A percentile compares a stretch with the other conserved stretches of the same genome.
Evolutionary conservation across 2,329 filamentous ascomycete genomes (phyloP).

Genomic region (Paramyrothecium sp.): DNA sequence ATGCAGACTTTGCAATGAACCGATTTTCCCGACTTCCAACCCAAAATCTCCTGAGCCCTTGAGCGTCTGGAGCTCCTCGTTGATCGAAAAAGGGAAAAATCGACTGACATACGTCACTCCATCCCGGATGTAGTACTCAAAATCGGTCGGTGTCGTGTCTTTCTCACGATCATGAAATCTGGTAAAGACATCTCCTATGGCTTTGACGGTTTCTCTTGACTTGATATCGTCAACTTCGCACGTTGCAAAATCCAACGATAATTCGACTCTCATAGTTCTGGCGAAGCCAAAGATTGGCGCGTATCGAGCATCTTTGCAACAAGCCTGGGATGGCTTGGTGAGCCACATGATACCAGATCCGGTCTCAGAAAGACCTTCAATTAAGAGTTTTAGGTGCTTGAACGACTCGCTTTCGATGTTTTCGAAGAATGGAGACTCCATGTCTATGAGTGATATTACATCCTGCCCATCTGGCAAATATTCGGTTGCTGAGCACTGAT

Average conservation of each 20-base stretch:
- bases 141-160: slow-evolving; percentile 20
- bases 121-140: slow-evolving; percentile 27
- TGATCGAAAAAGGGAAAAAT: slow-evolving; percentile 21
- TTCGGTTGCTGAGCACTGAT: slow-evolving; percentile 10
- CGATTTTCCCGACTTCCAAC: slow-evolving; percentile 17
- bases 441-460: slow-evolving; percentile 24
- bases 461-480: slow-evolving; percentile 14
- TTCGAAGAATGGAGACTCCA: slow-evolving; percentile 21
- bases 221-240: slow-evolving; percentile 24
- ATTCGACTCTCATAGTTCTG: slow-evolving; percentile 26
- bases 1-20: slow-evolving; percentile 17
- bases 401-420: slow-evolving; percentile 15
- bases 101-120: slow-evolving; percentile 22
- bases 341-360: slow-evolving; percentile 26
- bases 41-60: slow-evolving; percentile 8
- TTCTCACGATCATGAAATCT: slow-evolving; percentile 15
- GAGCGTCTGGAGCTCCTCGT: slow-evolving; percentile 5
- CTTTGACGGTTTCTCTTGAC: neutral
- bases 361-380: neutral
- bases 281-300: slow-evolving; percentile 24
- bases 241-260: slow-evolving; percentile 21
- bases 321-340: slow-evolving; percentile 22
- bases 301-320: slow-evolving; percentile 22
- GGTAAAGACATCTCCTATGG: slow-evolving; percentile 14
- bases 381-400: slow-evolving; percentile 6